Conservation (phyloP, 2,329 filamentous ascomycete genomes). For the Claviceps sp. region DNA sequence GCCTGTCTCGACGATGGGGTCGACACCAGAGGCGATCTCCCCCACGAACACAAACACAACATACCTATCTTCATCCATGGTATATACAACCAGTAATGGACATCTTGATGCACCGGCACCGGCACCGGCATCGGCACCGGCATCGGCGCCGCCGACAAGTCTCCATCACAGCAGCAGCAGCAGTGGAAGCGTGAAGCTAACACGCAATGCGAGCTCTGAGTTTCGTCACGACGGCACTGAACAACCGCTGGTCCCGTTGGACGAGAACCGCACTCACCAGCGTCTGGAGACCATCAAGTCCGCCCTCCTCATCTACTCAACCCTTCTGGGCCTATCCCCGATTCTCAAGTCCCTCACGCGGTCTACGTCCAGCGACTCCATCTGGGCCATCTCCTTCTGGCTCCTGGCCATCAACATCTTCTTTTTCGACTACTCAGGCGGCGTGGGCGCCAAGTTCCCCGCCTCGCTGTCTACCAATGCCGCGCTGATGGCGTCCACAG, state of each 20-base stretch:
- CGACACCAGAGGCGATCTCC: constrained; percentile 24
- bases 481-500: constrained; percentile 89
- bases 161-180: constrained; percentile 3
- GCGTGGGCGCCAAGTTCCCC: constrained; percentile 48
- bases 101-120: constrained; percentile 31
- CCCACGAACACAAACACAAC: constrained; percentile 28
- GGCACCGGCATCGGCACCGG: constrained; percentile 20
- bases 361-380: constrained; percentile 85
- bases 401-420: constrained; percentile 91
- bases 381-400: constrained; percentile 94
- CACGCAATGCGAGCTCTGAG: constrained; percentile 17
- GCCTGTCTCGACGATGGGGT: constrained; percentile 12
- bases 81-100: constrained; percentile 12
- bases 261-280: constrained; percentile 31
- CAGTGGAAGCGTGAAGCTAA: constrained; percentile 7
- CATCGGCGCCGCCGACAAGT: constrained; percentile 37
- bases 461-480: constrained; percentile 83
- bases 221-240: constrained; percentile 11
- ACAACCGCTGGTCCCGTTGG: constrained; percentile 15
- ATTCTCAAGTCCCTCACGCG: constrained; percentile 93
- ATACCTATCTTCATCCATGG: not conserved
- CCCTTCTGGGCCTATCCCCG: constrained; percentile 78
- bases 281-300: constrained; percentile 77
- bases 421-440: constrained; percentile 89
- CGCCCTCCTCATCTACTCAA: constrained; percentile 82